Evolutionary conservation across 305 asterid species (phyloP).

Genomic region (Withania somnifera): DNA sequence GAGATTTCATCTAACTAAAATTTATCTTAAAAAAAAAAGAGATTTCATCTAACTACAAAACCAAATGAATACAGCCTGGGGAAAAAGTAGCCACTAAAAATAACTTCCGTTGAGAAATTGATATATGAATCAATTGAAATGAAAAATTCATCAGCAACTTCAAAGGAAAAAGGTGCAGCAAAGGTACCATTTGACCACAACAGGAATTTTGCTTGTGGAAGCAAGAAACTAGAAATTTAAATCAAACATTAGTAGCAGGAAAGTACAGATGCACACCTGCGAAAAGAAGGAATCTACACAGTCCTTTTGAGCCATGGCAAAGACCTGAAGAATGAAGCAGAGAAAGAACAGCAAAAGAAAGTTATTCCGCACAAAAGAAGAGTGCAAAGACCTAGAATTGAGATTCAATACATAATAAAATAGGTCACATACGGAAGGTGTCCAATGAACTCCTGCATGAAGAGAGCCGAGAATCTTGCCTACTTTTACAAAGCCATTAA

Average conservation of each 20-base stretch:
- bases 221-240: not conserved
- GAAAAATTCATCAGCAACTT: not conserved
- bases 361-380: not conserved
- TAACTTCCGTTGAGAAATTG: not conserved
- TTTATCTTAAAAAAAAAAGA: no score
- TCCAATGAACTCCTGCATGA: conserved; percentile 97
- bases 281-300: conserved; percentile 84
- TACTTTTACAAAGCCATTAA: conserved; percentile 78
- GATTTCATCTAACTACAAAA: not conserved
- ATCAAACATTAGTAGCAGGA: not conserved
- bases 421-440: conserved; percentile 69
- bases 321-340: conserved; percentile 44
- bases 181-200: not conserved
- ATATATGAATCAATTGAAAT: not conserved
- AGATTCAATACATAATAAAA: conserved; percentile 1
- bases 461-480: conserved; percentile 84
- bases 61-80: not conserved
- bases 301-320: conserved; percentile 86
- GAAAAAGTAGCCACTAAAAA: not conserved
- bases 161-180: not conserved
- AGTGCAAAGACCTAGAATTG: not conserved
- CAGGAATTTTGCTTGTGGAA: not conserved
- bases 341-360: conserved; percentile 1
- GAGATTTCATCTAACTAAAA: not conserved
- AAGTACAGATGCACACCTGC: conserved; percentile 43